phyloP scores from a whole-genome alignment of 345 rosid genomes.

The Ceriops decandra region DNA sequence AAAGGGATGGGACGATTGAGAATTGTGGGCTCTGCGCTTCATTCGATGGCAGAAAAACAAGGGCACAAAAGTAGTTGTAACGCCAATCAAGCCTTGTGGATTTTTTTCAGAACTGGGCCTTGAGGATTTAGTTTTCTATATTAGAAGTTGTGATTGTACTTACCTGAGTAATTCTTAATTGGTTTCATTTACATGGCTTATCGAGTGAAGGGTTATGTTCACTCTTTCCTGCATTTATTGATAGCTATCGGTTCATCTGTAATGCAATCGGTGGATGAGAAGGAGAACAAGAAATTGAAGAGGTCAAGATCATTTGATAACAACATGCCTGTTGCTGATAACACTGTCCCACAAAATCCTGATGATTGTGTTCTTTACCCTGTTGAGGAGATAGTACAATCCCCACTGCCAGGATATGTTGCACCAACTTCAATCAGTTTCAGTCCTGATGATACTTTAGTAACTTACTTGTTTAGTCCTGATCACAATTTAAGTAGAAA shows the following conservation, averaged over 20 bases:
- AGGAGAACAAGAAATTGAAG: constrained; percentile 46
- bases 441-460: constrained; percentile 73
- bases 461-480: constrained; percentile 72
- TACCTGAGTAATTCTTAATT: background rate
- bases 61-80: background rate
- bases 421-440: constrained; percentile 73
- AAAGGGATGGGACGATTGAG: background rate
- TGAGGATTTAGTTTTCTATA: too few relatives aligned
- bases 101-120: too few relatives aligned
- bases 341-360: constrained; percentile 28
- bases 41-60: background rate
- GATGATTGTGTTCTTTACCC: constrained; percentile 49
- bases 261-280: constrained; percentile 55
- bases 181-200: background rate
- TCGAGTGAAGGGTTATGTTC: constrained; percentile 14
- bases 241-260: constrained; percentile 27
- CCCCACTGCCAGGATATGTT: constrained; percentile 86
- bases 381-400: constrained; percentile 77
- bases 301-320: constrained; percentile 32
- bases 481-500: constrained; percentile 65
- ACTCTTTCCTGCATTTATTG: constrained; percentile 10
- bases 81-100: too few relatives aligned
- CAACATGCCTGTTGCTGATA: constrained; percentile 56
- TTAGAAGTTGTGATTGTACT: background rate
- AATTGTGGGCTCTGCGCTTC: background rate